Evolutionary conservation across 2,329 filamentous ascomycete species (phyloP), one percentile per base, ranked within the genome.

Genomic region (Zalaria sp.): DNA sequence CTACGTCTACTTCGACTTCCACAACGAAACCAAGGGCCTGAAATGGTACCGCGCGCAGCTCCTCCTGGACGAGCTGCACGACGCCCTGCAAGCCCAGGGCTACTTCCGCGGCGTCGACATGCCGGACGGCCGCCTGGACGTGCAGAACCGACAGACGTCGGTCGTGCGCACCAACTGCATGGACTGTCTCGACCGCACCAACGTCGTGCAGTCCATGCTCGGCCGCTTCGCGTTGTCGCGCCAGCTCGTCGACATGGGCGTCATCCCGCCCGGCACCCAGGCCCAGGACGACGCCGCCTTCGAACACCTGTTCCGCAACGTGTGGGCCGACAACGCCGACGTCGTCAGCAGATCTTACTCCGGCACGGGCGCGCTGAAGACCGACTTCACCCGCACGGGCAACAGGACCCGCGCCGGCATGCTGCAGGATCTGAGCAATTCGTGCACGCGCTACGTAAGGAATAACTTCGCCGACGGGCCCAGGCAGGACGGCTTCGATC

Each of bases 251-350:
- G 89, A 96, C 52, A 67, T 86, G 3, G 88, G 88, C 31, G 67
- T 95, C 40, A 74, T 96, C 53, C 64, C 75, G 40, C 74, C 77
- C 26, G 87, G 87, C 42, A 77, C 89, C 54, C 79, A 73, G 25
- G 88, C 91, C 51, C 78, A 79, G 44, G 83, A 87, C 53, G 86
- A 95, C 55, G 67, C 73, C 8, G 75, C 72, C 1, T 98, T 98
- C 58, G 88, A 95, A 61, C 71, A 82, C 53, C 68, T 96, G 44
- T 98, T 96, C 75, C 85, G 91, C 51, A 96, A 96, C 62, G 72
- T 96, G 10, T 98, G 91, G 91, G 91, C 91, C 27, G 91, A 98
- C 64, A 98, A 98, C 55, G 91, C 93, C 43, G 91, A 98, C 59
- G 82, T 93, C 25, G 88, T 98, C 29, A 93, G 88, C 11, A 81